Base-by-base conservation (phyloP, 2,329 filamentous ascomycete species). In the Beauveria australis region DNA sequence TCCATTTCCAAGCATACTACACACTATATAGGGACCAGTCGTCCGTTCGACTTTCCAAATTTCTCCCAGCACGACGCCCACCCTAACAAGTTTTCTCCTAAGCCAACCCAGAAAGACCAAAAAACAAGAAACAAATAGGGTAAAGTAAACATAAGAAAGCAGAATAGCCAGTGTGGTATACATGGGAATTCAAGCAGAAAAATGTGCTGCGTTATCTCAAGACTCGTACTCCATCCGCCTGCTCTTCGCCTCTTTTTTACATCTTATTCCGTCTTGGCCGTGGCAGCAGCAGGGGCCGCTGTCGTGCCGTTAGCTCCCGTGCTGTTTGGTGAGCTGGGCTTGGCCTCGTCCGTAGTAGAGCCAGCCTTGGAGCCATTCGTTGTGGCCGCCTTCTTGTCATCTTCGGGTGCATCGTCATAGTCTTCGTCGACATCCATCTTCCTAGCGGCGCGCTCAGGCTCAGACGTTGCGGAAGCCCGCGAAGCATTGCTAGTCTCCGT, bases 391-490 rank as follows among this genome's bases (percentile, higher is more conserved):
- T 88, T 88, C 76, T 88, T 87, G 61, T 94, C 89, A 62, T 97
- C 93, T 66, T 96, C 92, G 5, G 85, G 91, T 61, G 92, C 93
- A 69, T 97, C 93, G 72, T 97, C 93, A 69, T 99, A 97, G 72
- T 97, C 89, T 72, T 99, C 94, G 67, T 99, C 92, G 22, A 97
- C 90, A 7, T 97, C 93, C 85, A 99, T 95, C 74, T 96, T 96
- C 24, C 94, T 83, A 22, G 92, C 91, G 40, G 94, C 92, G 58
- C 86, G 78, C 72, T 89, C 86, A 10, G 92, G 90, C 75, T 97
- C 93, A 19, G 80, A 62, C 1, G 64, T 73, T 22, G 81, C 77
- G 24, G 81, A 78, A 2, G 81, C 73, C 30, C 82, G 75, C 37
- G 79, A 77, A 28, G 78, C 67, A 44, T 75, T 70, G 22, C 75